Percentiles rank a stretch among this genome's conserved stretches.
Evolutionary conservation across 2,329 filamentous ascomycete species (phyloP).

Genomic region (Ophiostoma ips): DNA sequence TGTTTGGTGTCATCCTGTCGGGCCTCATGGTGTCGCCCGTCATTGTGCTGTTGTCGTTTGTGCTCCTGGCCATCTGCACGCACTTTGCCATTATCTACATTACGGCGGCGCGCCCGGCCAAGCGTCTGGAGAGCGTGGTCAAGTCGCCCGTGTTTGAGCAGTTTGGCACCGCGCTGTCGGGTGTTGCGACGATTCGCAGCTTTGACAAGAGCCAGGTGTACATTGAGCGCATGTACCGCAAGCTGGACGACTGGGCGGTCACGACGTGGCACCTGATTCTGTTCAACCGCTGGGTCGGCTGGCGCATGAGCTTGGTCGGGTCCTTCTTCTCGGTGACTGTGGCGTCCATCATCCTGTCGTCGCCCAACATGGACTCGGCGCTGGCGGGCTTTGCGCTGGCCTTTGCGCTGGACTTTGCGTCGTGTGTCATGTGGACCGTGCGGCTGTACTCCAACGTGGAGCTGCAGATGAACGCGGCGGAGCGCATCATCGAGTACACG

Average conservation of each 20-base stretch:
- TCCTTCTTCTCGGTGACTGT: conserved; percentile 54
- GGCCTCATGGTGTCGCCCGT: conserved; percentile 53
- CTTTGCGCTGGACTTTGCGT: conserved; percentile 58
- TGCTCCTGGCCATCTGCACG: conserved; percentile 44
- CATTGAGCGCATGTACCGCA: conserved; percentile 52
- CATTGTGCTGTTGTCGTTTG: conserved; percentile 46
- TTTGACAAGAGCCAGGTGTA: conserved; percentile 57
- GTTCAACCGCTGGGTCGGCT: conserved; percentile 65
- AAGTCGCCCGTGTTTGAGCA: conserved; percentile 73
- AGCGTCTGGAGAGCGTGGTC: conserved; percentile 61
- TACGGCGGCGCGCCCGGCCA: conserved; percentile 57
- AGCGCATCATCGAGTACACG: conserved; percentile 63
- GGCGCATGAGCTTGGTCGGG: conserved; percentile 57
- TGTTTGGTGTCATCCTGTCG: conserved; percentile 53
- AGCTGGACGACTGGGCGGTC: conserved; percentile 53
- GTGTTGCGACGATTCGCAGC: conserved; percentile 61
- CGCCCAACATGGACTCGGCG: conserved; percentile 49
- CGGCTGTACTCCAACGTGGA: conserved; percentile 57
- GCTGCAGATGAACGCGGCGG: conserved; percentile 65
- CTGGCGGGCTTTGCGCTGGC: conserved; percentile 63
- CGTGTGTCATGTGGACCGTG: conserved; percentile 50
- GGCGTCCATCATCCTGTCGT: conserved; percentile 47
- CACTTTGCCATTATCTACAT: conserved; percentile 50
- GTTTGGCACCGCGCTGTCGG: conserved; percentile 58
- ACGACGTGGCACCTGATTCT: conserved; percentile 56